Conservation (phyloP, 306 rosid species). For the Cyclanthera cordifolia region DNA sequence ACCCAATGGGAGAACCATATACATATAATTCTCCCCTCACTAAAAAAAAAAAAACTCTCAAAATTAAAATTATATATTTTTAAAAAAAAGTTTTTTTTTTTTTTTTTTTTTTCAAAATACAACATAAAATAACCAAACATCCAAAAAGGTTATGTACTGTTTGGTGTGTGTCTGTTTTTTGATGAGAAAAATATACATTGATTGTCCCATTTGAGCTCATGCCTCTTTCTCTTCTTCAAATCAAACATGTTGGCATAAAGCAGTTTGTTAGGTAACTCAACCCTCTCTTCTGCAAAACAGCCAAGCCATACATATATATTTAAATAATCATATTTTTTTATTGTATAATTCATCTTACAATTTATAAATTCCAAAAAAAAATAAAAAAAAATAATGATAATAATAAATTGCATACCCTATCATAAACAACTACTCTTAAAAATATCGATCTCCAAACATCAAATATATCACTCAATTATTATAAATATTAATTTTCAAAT, state of each 20-base stretch:
- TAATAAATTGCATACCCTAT: too few relatives aligned
- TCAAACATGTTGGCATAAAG: slow-evolving; percentile 65
- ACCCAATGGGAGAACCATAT: background rate
- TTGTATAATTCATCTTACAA: too few relatives aligned
- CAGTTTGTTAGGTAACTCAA: slow-evolving; percentile 61
- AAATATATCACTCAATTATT: too few relatives aligned
- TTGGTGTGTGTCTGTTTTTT: background rate
- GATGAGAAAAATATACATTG: background rate
- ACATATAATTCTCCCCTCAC: background rate
- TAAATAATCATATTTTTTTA: too few relatives aligned
- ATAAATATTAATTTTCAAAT: too few relatives aligned
- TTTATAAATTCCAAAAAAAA: too few relatives aligned
- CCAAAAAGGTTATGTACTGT: background rate
- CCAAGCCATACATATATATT: background rate
- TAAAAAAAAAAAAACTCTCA: background rate
- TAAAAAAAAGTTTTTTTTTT: too few relatives aligned
- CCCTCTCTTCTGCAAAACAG: slow-evolving; percentile 64
- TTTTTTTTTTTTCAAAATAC: background rate
- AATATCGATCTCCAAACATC: too few relatives aligned
- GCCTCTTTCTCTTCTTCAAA: slow-evolving; percentile 23
- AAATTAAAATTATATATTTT: too few relatives aligned
- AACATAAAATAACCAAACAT: background rate
- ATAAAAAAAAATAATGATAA: too few relatives aligned
- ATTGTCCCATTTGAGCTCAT: background rate
- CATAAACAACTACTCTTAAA: too few relatives aligned